Base-by-base conservation (phyloP, 495 filamentous ascomycete genomes). In the Pseudevernia furfuracea region DNA sequence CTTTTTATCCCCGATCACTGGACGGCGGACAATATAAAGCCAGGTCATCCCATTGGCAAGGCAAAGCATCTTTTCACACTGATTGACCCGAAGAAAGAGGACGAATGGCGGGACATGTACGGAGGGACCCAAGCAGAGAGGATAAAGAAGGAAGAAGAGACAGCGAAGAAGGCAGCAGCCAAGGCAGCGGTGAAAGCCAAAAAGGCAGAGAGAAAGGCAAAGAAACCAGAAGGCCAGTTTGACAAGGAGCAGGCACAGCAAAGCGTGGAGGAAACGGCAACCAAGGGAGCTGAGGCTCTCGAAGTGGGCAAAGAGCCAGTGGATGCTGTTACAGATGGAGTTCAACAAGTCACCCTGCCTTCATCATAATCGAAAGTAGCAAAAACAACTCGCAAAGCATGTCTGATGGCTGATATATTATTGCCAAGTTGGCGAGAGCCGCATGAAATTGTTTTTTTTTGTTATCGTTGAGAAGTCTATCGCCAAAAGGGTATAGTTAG, bases 41-140 rank as follows among this genome's bases (percentile, higher is more conserved):
- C 85, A 0, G 88, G 88, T 59, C 91, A 96, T 74, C 85, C 85
- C 68, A 86, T 97, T 64, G 89, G 90, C 67, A 89, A 88, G 71
- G 85, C 93, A 4, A 80, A 83, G 65, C 88, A 92, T 67, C 80
- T 97, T 41, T 97, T 97, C 79, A 82, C 84, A n/a, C 79, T 78
- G 58, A 96, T 96, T 66, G 87, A 92, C 61, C 81, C 87, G 23
- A 88, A 88, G 77, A 93, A 91, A 77, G 88, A 87, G 25, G 80
- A 86, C 30, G 86, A 90, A 71, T 97, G 93, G 93, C 84, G 86
- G 60, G 83, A 86, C 44, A 77, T 79, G 69, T 97, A 88, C 72
- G 92, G 93, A 41, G 91, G 91, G 38, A 87, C 82, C 1, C 83
- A 89, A 70, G 87, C 84, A 61, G 78, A 84, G 60, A 69, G 80